phyloP scores from a whole-genome alignment of 345 rosid species.

The Chamaenerion angustifolium region DNA sequence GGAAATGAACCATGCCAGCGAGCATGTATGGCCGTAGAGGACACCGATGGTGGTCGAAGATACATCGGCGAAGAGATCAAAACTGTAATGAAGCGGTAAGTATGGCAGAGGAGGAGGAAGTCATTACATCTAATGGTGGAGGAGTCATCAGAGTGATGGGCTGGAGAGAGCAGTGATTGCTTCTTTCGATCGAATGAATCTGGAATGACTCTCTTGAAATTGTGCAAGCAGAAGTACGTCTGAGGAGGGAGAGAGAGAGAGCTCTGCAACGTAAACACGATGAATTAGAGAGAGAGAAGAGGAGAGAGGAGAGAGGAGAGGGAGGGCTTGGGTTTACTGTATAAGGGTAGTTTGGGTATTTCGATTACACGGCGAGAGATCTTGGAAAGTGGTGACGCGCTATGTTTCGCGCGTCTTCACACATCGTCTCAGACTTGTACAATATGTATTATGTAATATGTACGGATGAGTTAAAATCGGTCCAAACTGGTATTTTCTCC shows the following conservation, averaged over 20 bases:
- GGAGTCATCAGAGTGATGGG: slow-evolving; percentile 50
- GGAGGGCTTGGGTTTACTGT: background rate
- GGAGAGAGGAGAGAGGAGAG: background rate
- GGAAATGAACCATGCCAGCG: background rate
- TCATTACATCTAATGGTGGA: slow-evolving; percentile 32
- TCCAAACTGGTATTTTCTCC: no score
- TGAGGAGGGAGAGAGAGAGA: slow-evolving; percentile 2
- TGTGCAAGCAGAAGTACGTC: background rate
- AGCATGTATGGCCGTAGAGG: background rate
- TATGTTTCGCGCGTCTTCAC: no score
- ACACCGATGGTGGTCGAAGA: slow-evolving; percentile 3
- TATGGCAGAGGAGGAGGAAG: slow-evolving; percentile 5
- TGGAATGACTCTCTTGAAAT: background rate
- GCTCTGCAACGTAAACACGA: slow-evolving; percentile 13
- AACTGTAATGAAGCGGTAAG: background rate
- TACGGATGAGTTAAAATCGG: no score
- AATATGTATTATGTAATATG: no score
- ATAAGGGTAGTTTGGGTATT: no score
- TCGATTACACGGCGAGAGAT: no score
- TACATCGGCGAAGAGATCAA: slow-evolving; percentile 3
- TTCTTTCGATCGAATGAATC: slow-evolving; percentile 15
- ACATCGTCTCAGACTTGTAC: no score
- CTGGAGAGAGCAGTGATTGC: slow-evolving; percentile 5
- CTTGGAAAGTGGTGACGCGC: no score
- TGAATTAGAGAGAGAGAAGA: slow-evolving; percentile 10